Evolutionary conservation across 106 monocot species (phyloP).

Genomic region (Acorus gramineus): DNA sequence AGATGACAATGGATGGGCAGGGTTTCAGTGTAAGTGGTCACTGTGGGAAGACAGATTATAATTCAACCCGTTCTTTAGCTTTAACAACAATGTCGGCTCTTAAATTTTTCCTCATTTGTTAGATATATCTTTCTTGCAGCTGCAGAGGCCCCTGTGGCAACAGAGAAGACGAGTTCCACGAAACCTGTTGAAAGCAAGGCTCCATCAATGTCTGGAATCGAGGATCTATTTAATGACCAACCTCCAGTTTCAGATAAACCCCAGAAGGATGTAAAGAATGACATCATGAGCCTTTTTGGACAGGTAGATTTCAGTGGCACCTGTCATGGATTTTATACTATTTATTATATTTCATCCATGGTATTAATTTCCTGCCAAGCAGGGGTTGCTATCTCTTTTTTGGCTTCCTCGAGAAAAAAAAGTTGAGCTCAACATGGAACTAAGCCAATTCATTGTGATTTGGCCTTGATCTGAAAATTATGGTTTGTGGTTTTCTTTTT

Average conservation of each 20-base stretch:
- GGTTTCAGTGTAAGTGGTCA: slow-evolving; percentile 57
- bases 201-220: slow-evolving; percentile 26
- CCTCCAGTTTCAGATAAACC: slow-evolving; percentile 28
- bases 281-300: slow-evolving; percentile 97
- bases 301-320: slow-evolving; percentile 32
- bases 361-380: too few species aligned
- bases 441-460: too few species aligned
- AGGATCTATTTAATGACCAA: slow-evolving; percentile 65
- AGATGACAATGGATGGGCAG: slow-evolving; percentile 76
- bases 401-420: too few species aligned
- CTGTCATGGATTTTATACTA: not conserved
- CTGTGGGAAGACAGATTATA: too few species aligned
- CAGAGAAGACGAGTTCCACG: slow-evolving; percentile 23
- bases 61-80: too few species aligned
- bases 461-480: too few species aligned
- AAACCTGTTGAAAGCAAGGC: slow-evolving; percentile 39
- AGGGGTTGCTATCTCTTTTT: too few species aligned
- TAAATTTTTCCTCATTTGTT: too few species aligned
- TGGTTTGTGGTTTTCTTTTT: too few species aligned
- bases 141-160: slow-evolving; percentile 25
- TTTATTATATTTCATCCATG: too few species aligned
- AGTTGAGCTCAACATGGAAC: too few species aligned
- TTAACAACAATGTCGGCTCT: too few species aligned
- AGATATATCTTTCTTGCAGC: slow-evolving; percentile 25
- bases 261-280: slow-evolving; percentile 45